Percentiles rank a stretch among this genome's conserved stretches.
Conservation (phyloP, 2,329 filamentous ascomycete genomes). For the Aspergillus hiratsukae region DNA sequence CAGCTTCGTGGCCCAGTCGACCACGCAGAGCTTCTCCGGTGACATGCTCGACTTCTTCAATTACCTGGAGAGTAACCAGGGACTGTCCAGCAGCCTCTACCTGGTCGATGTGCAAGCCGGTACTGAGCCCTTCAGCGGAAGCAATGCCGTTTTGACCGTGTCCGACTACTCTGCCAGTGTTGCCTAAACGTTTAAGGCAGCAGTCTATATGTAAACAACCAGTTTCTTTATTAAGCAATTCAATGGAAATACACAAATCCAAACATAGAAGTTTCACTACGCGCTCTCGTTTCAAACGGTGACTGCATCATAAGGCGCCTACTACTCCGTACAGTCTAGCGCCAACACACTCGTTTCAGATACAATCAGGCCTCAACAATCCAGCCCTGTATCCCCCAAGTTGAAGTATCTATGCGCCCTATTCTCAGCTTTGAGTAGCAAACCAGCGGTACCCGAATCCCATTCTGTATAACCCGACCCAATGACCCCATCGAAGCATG, state of each 20-base stretch:
- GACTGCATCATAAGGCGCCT: not conserved
- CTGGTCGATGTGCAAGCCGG: constrained; percentile 46
- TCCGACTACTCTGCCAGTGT: constrained; percentile 28
- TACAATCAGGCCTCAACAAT: not conserved
- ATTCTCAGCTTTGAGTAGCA: not conserved
- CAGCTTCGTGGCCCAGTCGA: constrained; percentile 51
- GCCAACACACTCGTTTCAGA: not conserved
- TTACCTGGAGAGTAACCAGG: constrained; percentile 47
- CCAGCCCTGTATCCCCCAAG: not conserved
- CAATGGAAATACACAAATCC: not conserved
- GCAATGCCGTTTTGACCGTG: constrained; percentile 21
- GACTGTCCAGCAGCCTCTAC: constrained; percentile 44
- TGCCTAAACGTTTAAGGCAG: constrained; percentile 13
- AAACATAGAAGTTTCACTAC: not conserved
- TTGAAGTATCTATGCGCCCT: not conserved
- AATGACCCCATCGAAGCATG: not conserved
- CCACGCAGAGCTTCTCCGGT: constrained; percentile 51
- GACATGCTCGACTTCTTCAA: constrained; percentile 56
- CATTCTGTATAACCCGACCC: not conserved
- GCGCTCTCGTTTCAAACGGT: not conserved
- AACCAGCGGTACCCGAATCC: not conserved
- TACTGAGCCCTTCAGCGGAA: constrained; percentile 34
- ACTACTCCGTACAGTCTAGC: not conserved
- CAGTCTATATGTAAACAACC: not conserved
- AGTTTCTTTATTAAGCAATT: not conserved